Evolutionary conservation across 2,329 filamentous ascomycete species (phyloP).

Genomic region (Lecanicillium sp.): DNA sequence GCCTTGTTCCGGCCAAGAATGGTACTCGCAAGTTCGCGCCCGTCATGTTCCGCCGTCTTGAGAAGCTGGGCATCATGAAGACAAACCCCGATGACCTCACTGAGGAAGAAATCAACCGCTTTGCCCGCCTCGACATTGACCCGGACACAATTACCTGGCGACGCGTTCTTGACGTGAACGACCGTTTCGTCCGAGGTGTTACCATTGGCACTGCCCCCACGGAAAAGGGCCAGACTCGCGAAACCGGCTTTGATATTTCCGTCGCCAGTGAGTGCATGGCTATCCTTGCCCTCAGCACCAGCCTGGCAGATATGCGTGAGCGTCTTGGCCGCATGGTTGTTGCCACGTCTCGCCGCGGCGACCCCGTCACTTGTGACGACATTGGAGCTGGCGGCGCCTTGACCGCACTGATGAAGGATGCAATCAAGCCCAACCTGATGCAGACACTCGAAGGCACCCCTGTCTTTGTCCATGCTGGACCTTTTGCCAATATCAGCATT

Average conservation of each 20-base stretch:
- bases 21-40: slow-evolving; percentile 80
- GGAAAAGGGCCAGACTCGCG: slow-evolving; percentile 79
- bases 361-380: slow-evolving; percentile 93
- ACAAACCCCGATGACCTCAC: slow-evolving; percentile 87
- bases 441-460: slow-evolving; percentile 95
- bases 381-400: slow-evolving; percentile 87
- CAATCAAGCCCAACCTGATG: slow-evolving; percentile 98
- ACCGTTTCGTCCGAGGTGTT: slow-evolving; percentile 83
- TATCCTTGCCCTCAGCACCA: slow-evolving; percentile 87
- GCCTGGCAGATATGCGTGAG: slow-evolving; percentile 82
- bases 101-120: slow-evolving; percentile 76
- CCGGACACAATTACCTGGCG: slow-evolving; percentile 96
- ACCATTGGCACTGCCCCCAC: slow-evolving; percentile 83
- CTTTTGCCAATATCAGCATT: slow-evolving; percentile 97
- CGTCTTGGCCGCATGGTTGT: slow-evolving; percentile 94
- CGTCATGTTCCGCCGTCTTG: slow-evolving; percentile 85
- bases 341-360: slow-evolving; percentile 74
- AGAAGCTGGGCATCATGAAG: slow-evolving; percentile 95
- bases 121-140: slow-evolving; percentile 94
- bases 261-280: slow-evolving; percentile 98
- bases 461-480: slow-evolving; percentile 94
- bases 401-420: slow-evolving; percentile 93
- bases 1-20: slow-evolving; percentile 83
- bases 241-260: slow-evolving; percentile 96
- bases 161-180: slow-evolving; percentile 93